A percentile compares a stretch with the other conserved stretches of the same genome.
These are phyloP conservation scores for Digitaria exilis DNA, from an alignment of 202 grass and related monocot genomes.

Conservation along the genomic window DNA sequence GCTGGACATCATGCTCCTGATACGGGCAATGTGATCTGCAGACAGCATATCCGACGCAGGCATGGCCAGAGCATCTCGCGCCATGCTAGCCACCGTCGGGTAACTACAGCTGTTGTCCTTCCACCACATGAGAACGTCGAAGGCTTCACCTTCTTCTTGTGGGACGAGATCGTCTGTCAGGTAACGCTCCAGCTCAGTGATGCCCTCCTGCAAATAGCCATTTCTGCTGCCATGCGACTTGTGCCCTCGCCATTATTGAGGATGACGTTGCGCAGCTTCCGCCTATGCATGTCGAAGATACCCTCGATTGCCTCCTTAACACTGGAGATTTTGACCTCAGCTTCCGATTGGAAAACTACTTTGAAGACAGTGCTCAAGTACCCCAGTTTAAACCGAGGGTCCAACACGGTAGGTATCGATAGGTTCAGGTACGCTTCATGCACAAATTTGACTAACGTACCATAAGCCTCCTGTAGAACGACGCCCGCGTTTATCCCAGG, in stretches of 20 bases:
- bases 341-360: too few species aligned
- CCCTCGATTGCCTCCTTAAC: background rate
- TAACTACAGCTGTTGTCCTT: background rate
- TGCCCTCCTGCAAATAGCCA: too few species aligned
- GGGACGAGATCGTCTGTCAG: background rate
- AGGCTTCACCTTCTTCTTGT: background rate
- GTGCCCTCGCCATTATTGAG: too few species aligned
- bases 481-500: background rate
- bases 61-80: background rate
- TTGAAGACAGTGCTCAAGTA: background rate
- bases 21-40: too few species aligned
- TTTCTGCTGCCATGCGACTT: background rate
- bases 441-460: background rate
- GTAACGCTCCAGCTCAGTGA: background rate
- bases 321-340: background rate
- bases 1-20: too few species aligned
- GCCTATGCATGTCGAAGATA: too few species aligned
- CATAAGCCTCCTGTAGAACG: background rate
- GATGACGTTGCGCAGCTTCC: too few species aligned
- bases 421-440: background rate
- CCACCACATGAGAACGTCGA: background rate
- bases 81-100: background rate
- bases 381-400: background rate
- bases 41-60: too few species aligned
- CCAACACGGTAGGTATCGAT: background rate